These are phyloP conservation scores for Boechera stricta DNA, from an alignment of 345 rosid genomes.

Conservation along the genomic window DNA sequence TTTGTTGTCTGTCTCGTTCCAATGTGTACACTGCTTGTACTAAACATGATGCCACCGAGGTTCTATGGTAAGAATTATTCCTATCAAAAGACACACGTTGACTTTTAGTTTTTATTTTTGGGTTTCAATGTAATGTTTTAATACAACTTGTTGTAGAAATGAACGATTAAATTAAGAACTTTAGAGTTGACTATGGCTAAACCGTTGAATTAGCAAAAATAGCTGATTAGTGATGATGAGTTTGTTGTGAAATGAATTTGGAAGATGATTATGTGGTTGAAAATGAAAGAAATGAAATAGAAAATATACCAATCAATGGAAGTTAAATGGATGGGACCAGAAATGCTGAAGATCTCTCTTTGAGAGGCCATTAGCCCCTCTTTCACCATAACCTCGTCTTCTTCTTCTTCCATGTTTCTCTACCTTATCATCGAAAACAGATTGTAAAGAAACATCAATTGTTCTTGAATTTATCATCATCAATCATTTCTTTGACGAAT, in stretches of 20 bases:
- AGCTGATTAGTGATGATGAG: not conserved
- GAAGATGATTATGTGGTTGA: slow-evolving; percentile 26
- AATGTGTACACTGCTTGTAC: slow-evolving; percentile 62
- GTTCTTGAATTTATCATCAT: slow-evolving; percentile 17
- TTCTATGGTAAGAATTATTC: slow-evolving; percentile 54
- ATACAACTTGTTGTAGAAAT: not conserved
- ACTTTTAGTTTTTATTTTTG: not conserved
- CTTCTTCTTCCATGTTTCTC: slow-evolving; percentile 43
- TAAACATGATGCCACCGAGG: slow-evolving; percentile 62
- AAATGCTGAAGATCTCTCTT: slow-evolving; percentile 56
- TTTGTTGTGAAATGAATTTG: slow-evolving; percentile 7
- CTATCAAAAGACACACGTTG: slow-evolving; percentile 42
- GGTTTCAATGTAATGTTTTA: not conserved
- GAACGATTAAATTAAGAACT: not conserved
- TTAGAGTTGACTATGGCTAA: slow-evolving; percentile 28
- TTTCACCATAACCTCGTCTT: slow-evolving; percentile 35
- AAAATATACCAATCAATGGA: slow-evolving; percentile 60
- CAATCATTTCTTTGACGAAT: not conserved
- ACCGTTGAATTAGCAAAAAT: slow-evolving; percentile 7
- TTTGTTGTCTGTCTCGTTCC: slow-evolving; percentile 60
- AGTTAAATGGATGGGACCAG: slow-evolving; percentile 66
- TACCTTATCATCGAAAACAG: slow-evolving; percentile 13
- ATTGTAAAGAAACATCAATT: not conserved
- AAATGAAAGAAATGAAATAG: slow-evolving; percentile 5
- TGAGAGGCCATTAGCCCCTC: slow-evolving; percentile 46